Conservation (phyloP, 441 rosid species). For the Melastoma candidum region DNA sequence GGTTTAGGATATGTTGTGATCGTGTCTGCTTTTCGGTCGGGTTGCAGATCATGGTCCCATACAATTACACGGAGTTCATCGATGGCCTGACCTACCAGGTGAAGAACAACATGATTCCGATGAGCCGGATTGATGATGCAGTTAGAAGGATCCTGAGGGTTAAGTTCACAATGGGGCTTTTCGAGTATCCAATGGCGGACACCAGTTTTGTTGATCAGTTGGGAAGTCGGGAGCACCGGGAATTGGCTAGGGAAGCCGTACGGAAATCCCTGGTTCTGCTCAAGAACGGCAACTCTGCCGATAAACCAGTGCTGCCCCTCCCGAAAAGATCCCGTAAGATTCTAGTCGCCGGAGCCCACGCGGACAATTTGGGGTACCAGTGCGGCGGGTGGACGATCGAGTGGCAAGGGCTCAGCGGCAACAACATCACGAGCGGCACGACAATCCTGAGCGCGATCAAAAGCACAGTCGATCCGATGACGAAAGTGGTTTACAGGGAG, state of each 20-base stretch:
- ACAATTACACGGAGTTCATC: constrained; percentile 41
- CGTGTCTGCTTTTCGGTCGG: neutral
- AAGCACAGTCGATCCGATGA: constrained; percentile 33
- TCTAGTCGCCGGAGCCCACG: constrained; percentile 60
- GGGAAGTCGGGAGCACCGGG: constrained; percentile 60
- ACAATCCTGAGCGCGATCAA: constrained; percentile 50
- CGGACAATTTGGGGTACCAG: constrained; percentile 58
- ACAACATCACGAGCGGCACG: constrained; percentile 45
- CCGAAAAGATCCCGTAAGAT: constrained; percentile 41
- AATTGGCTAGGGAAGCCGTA: constrained; percentile 68
- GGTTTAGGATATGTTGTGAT: neutral
- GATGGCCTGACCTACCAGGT: constrained; percentile 39
- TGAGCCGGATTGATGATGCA: constrained; percentile 69
- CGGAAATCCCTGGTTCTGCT: constrained; percentile 60
- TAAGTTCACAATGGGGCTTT: constrained; percentile 55
- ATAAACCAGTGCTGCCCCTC: constrained; percentile 46
- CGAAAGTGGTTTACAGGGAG: constrained; percentile 32
- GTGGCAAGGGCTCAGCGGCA: constrained; percentile 53
- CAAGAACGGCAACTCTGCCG: constrained; percentile 38
- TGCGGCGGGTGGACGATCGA: constrained; percentile 80
- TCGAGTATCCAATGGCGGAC: constrained; percentile 57
- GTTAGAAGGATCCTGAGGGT: constrained; percentile 54
- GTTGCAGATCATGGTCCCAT: constrained; percentile 52
- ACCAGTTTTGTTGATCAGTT: constrained; percentile 38
- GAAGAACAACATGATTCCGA: constrained; percentile 39